Percentiles rank a stretch among this genome's conserved stretches.
phyloP scores from a whole-genome alignment of 495 filamentous ascomycete genomes.

The Elaphomyces granulatus region DNA sequence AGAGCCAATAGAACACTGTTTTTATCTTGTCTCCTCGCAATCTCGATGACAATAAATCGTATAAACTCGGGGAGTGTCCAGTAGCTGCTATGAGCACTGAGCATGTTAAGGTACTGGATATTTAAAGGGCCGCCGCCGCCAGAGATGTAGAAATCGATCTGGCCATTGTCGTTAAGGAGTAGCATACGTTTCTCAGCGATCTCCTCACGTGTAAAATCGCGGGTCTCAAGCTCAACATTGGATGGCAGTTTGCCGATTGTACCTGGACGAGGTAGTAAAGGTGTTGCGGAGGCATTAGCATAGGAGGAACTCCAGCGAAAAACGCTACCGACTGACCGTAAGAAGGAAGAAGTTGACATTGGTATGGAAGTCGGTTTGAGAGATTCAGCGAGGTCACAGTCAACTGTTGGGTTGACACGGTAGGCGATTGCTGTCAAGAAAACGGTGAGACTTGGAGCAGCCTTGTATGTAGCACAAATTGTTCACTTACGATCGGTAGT shows the following conservation, averaged over 20 bases:
- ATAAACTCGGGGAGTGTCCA: slow-evolving; percentile 81
- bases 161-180: slow-evolving; percentile 86
- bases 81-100: slow-evolving; percentile 91
- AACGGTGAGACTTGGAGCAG: slow-evolving; percentile 37
- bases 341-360: slow-evolving; percentile 49
- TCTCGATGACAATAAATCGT: slow-evolving; percentile 71
- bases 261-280: slow-evolving; percentile 24
- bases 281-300: slow-evolving; percentile 8
- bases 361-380: slow-evolving; percentile 70
- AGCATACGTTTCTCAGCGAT: slow-evolving; percentile 80
- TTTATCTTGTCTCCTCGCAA: slow-evolving; percentile 61
- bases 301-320: slow-evolving; percentile 37
- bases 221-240: slow-evolving; percentile 86
- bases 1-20: slow-evolving; percentile 50
- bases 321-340: slow-evolving; percentile 48
- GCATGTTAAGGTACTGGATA: slow-evolving; percentile 94
- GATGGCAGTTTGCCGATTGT: slow-evolving; percentile 56
- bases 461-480: no score
- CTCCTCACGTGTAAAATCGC: slow-evolving; percentile 87
- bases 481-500: slow-evolving; percentile 38
- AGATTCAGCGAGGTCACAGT: slow-evolving; percentile 59
- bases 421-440: slow-evolving; percentile 57
- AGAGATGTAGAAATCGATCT: slow-evolving; percentile 77
- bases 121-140: slow-evolving; percentile 72
- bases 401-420: slow-evolving; percentile 77